Evolutionary conservation across 2,329 filamentous ascomycete genomes (phyloP), one percentile per base, ranked within the genome.

Genomic region (Fusarium lyarnte): DNA sequence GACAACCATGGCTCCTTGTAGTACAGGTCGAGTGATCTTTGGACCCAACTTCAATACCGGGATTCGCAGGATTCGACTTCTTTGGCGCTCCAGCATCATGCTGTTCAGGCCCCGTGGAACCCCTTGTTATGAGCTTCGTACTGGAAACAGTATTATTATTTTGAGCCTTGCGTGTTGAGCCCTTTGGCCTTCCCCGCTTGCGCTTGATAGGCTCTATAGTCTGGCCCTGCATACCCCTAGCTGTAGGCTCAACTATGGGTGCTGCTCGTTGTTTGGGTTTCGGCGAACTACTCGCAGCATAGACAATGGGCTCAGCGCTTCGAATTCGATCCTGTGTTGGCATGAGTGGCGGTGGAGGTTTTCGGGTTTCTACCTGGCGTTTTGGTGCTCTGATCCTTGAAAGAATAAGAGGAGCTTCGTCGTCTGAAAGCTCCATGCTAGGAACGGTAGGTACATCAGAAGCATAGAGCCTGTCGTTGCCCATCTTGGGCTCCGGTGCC

Each of bases 381-480:
- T 47, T 70, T 21, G 47, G 38, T 10, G 16, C 21, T 14, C 63
- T 66, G 21, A 63, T 58, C 33, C 67, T 68, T 8, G 70, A 63
- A 27, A 78, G 57, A 17, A 76, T 43, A n/a, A 81, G 60, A 1
- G 81, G 81, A 19, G 78, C 75, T 59, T 83, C 81, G 23, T 83
- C 81, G 52, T 83, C 81, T 9, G 81, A 83, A 11, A 83, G 76
- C 9, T 73, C 71, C 55, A 74, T 76, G 4, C 72, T 62, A n/a
- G 74, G 55, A 23, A 64, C 51, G 6, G 38, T 25, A 43, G 61
- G 39, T 14, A 39, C 19, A 38, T 14, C 23, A 1, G 43, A 29
- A 35, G 21, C 12, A 14, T 38, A 31, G 19, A 33, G 23, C 7
- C 39, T 45, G 8, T 16, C 21, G 6, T 41, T 9, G 6, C 42